Base-by-base conservation (phyloP, 2,329 filamentous ascomycete genomes). In the Sphaceloma murrayae region DNA sequence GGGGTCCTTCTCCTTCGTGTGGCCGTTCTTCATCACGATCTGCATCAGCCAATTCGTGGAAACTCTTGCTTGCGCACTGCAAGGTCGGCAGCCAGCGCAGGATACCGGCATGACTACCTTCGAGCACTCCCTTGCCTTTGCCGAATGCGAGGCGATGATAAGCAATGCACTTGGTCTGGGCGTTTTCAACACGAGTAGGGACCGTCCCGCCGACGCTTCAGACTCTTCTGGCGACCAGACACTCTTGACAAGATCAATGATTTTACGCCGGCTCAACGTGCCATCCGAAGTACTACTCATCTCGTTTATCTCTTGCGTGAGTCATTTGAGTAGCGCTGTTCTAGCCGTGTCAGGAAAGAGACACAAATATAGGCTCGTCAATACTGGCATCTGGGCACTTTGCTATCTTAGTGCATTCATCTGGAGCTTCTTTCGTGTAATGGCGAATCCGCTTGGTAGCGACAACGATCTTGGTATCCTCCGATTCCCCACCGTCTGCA, bases 31-130 rank as follows among this genome's bases (percentile, higher is more conserved):
- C 54, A 65, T 81, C 30, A 79, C 77, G 0, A 56, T 82, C 6
- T 78, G 75, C 50, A 63, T 80, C 2, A 88, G 86, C 53, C 85
- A 94, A 58, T 89, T 96, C 53, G 67, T 94, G 14, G 91, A 96
- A 62, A 91, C 85, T 0, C 66, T 96, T 7, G 82, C 82, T 3
- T 94, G 86, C 60, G 85, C 89, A 7, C 73, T 96, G 5, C 86
- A 94, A 60, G 89, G 89, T 22, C 78, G 83, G 2, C 75, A 78
- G 2, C 75, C 85, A 0, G 77, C 83, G 50, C 82, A 85, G 0
- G 91, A 96, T 64, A 93, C 86, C 1, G 88, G 87, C 13, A 94
- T 96, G 85, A 94, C 88, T 0, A 75, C 95, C 2, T 94, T 96
- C 56, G 91, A 98, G 60, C 88, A 95, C 58, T 95, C 88, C 0